A percentile compares a stretch with the other conserved stretches of the same genome.
These are phyloP conservation scores for Alternaria sp. DNA, from an alignment of 2,329 filamentous ascomycete genomes.

Conservation along the genomic window DNA sequence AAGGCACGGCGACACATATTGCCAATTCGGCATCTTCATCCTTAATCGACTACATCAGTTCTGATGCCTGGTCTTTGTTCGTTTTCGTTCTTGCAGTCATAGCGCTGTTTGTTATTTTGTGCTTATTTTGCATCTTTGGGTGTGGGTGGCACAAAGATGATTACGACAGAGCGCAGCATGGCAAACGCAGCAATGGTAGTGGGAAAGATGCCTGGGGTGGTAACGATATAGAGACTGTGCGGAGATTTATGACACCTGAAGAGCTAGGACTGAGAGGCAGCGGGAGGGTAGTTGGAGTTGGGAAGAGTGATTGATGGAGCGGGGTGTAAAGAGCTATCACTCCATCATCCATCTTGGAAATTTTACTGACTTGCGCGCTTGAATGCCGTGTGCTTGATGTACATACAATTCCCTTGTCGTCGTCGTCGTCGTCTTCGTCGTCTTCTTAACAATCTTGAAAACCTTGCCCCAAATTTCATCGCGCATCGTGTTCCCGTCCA, in stretches of 20 bases:
- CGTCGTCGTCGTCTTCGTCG: background rate
- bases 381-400: background rate
- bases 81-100: slow-evolving; percentile 36
- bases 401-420: background rate
- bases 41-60: slow-evolving; percentile 32
- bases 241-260: slow-evolving; percentile 38
- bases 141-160: slow-evolving; percentile 39
- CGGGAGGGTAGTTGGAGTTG: slow-evolving; percentile 42
- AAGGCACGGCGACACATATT: slow-evolving; percentile 38
- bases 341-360: background rate
- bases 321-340: background rate
- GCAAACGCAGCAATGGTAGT: slow-evolving; percentile 30
- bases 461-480: background rate
- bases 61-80: slow-evolving; percentile 39
- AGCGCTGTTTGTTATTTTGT: slow-evolving; percentile 37
- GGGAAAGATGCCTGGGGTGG: slow-evolving; percentile 18
- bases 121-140: slow-evolving; percentile 39
- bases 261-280: slow-evolving; percentile 39
- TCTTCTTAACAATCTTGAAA: background rate
- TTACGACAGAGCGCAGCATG: slow-evolving; percentile 40
- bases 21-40: slow-evolving; percentile 17
- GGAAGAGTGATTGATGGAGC: slow-evolving; percentile 44
- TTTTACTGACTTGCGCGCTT: background rate
- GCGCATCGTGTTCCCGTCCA: background rate
- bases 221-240: slow-evolving; percentile 36